Conservation (phyloP, 1,139 yeast genomes). For the Hemisphaericaspora subhashii region DNA sequence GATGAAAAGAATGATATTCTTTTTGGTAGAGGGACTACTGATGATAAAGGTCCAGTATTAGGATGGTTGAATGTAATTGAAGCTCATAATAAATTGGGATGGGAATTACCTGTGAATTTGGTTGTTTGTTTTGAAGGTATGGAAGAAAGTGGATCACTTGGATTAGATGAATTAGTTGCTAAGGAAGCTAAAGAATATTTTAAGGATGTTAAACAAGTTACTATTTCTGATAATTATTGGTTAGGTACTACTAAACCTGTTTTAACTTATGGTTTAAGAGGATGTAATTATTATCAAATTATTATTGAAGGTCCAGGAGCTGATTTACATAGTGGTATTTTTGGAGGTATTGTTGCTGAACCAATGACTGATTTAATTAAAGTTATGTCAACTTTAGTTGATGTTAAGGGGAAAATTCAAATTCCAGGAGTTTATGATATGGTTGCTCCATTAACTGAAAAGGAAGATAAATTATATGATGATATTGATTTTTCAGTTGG, state of each 20-base stretch:
- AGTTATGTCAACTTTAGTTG: slow-evolving; percentile 74
- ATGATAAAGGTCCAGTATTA: slow-evolving; percentile 96
- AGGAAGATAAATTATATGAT: slow-evolving; percentile 78
- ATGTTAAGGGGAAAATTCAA: slow-evolving; percentile 73
- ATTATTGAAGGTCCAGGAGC: slow-evolving; percentile 89
- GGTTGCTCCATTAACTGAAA: slow-evolving; percentile 89
- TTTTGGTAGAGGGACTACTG: slow-evolving; percentile 94
- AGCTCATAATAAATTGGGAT: slow-evolving; percentile 81
- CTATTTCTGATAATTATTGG: slow-evolving; percentile 98
- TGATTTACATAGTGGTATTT: slow-evolving; percentile 94
- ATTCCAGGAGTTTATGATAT: slow-evolving; percentile 89
- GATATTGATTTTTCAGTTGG: slow-evolving; percentile 80
- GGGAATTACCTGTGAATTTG: slow-evolving; percentile 91
- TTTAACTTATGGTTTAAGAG: slow-evolving; percentile 95
- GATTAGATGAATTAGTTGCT: slow-evolving; percentile 80
- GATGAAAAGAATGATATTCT: slow-evolving; percentile 62
- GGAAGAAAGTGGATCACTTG: slow-evolving; percentile 97
- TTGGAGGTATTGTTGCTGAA: slow-evolving; percentile 96
- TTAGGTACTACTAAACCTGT: slow-evolving; percentile 96
- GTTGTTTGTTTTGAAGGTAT: slow-evolving; percentile 95
- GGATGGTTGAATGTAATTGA: slow-evolving; percentile 95
- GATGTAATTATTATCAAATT: slow-evolving; percentile 90
- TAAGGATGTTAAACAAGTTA: slow-evolving; percentile 87
- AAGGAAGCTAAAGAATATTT: slow-evolving; percentile 78
- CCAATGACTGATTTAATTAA: slow-evolving; percentile 93